Evolutionary conservation across 352 stramenopile species (phyloP).

Genomic region (Phytophthora constricta): DNA sequence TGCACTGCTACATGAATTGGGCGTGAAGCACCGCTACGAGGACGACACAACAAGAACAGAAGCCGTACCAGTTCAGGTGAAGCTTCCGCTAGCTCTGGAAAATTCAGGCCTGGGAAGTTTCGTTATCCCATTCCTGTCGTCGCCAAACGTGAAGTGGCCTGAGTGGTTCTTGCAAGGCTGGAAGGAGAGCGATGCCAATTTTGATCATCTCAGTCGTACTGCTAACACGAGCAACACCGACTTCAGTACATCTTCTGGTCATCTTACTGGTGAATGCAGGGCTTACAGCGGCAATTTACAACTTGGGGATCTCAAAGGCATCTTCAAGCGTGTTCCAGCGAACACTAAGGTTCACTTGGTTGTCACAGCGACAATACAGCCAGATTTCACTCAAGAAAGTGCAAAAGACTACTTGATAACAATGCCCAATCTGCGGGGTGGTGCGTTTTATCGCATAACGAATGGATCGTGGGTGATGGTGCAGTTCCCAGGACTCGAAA

Average conservation of each 20-base stretch:
- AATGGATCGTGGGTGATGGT: neutral
- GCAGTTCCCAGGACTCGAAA: neutral
- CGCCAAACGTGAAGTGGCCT: slow-evolving; percentile 2
- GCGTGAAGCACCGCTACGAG: neutral
- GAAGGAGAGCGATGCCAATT: neutral
- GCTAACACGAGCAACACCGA: neutral
- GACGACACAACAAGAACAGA: neutral
- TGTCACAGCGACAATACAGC: neutral
- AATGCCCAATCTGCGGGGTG: neutral
- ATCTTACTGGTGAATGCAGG: neutral
- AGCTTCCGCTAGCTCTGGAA: neutral
- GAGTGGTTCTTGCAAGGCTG: neutral
- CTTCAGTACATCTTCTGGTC: neutral
- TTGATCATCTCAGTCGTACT: neutral
- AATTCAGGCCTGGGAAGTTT: neutral
- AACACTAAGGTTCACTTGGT: neutral
- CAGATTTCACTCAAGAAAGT: neutral
- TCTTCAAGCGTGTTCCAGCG: neutral
- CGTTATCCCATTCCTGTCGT: neutral
- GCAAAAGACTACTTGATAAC: neutral
- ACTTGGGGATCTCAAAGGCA: neutral
- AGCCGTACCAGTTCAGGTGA: too few species aligned
- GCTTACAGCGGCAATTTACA: neutral
- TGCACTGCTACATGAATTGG: neutral
- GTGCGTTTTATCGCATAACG: neutral